A percentile compares a stretch with the other conserved stretches of the same genome.
These are phyloP conservation scores for Salix koriyanagi DNA, from an alignment of 345 rosid species.

Conservation along the genomic window DNA sequence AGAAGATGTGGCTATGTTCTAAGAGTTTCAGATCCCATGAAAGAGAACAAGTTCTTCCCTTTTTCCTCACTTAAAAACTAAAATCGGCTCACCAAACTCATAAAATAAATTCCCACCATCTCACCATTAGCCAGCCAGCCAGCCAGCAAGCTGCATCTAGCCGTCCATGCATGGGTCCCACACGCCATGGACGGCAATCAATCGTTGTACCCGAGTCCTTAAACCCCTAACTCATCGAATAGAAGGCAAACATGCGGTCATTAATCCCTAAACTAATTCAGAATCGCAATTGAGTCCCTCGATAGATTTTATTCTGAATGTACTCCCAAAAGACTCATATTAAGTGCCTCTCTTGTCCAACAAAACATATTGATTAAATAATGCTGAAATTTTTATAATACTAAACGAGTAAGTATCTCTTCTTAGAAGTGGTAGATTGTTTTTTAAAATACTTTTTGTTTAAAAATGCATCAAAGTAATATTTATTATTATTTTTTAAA, in stretches of 20 bases:
- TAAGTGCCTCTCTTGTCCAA: not conserved
- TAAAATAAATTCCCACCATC: not conserved
- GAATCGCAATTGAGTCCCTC: not conserved
- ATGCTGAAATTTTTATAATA: not conserved
- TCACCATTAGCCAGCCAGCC: not conserved
- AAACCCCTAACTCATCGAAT: not conserved
- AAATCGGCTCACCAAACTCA: not conserved
- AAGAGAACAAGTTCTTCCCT: not conserved
- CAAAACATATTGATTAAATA: not conserved
- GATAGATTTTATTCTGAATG: not conserved
- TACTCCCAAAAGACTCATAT: not conserved
- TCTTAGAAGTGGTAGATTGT: too few relatives aligned
- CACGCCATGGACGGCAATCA: not conserved
- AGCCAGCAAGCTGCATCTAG: not conserved
- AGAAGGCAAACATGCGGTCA: not conserved
- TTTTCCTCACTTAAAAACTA: not conserved
- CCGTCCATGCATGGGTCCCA: constrained; percentile 2
- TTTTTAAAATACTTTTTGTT: too few relatives aligned
- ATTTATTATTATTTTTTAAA: too few relatives aligned
- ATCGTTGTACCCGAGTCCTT: not conserved
- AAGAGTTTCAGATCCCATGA: not conserved
- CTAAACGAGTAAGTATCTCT: too few relatives aligned
- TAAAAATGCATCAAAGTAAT: too few relatives aligned
- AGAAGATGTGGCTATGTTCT: not conserved
- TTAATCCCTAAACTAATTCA: not conserved